phyloP scores from a whole-genome alignment of 1,284 basidiomycete genomes.

The Trichosporon sp. region DNA sequence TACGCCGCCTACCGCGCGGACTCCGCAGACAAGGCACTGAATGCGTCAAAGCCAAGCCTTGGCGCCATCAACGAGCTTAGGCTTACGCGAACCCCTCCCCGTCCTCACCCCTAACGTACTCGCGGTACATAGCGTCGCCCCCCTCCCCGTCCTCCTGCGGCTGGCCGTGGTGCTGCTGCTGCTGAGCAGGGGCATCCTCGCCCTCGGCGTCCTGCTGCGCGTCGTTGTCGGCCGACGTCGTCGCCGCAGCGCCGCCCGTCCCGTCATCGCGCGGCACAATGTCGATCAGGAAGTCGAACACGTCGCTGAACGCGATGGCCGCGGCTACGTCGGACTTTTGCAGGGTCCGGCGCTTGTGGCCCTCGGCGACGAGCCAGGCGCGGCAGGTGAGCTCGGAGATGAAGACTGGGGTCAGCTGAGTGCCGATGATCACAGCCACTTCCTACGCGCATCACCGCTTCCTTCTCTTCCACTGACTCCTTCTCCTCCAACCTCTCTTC shows the following conservation, averaged over 20 bases:
- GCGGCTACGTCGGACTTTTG: constrained; percentile 85
- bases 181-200: neutral
- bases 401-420: constrained; percentile 63
- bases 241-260: constrained; percentile 12
- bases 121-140: constrained; percentile 17
- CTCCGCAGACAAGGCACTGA: too few species aligned
- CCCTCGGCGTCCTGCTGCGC: constrained; percentile 8
- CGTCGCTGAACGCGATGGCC: constrained; percentile 80
- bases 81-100: constrained; percentile 17
- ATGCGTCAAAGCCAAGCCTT: too few species aligned
- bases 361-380: constrained; percentile 87
- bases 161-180: too few species aligned
- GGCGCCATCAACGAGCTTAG: too few species aligned
- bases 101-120: constrained; percentile 19
- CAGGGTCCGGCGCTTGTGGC: constrained; percentile 83
- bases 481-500: too few species aligned
- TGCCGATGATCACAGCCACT: too few species aligned
- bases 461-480: neutral
- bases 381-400: constrained; percentile 89
- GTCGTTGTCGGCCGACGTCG: constrained; percentile 3
- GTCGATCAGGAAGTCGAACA: constrained; percentile 72
- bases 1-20: too few species aligned
- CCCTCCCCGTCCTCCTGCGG: constrained; percentile 4
- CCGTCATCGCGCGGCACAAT: constrained; percentile 78
- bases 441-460: neutral